Evolutionary conservation across 176 grass and related monocot genomes (phyloP), one percentile per base, ranked within the genome.

Genomic region (Ananas comosus): DNA sequence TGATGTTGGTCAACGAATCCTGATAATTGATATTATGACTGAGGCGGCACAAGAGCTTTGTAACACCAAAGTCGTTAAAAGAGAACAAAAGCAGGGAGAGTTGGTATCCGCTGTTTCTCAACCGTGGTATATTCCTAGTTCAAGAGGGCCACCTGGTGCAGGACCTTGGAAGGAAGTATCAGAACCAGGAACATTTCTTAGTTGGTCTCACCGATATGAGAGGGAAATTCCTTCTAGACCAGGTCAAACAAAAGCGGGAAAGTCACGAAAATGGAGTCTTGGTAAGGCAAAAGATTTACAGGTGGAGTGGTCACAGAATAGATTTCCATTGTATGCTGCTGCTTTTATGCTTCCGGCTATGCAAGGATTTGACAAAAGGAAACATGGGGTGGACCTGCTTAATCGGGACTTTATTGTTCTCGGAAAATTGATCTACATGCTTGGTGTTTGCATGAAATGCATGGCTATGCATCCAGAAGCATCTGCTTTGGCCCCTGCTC

Each of bases 371-470:
- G 92, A 89, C 51, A 91, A 85, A 84, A 89, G 66, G 52, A 87
- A 64, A 69, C 92, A 91, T 71, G 92, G 92, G 63, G 59, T 91
- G 0, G 88, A 91, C 72, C 87, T 96, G 76, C 78, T 96, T 12
- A 87, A 89, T 71, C 51, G 86, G 50, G 92, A 96, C 63, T 96
- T 89, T 73, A 82, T 96, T 86, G 85, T 96, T 50, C 79, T 96
- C 3, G 92, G 92, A 70, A 91, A 96, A 83, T 58, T 96, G 85
- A 86, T 91, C 77, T 91, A 91, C 76, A 91, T 96, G 88, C 92
- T 96, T 64, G 88, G 92, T 85, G 74, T 96, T 64, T 96, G 92
- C 72, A 89, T 96, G 88, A 91, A 91, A 79, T 91, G 86, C 80
- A 82, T 78, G 67, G 33, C 78, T 49, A 86, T 96, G 88, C 92